A percentile compares a stretch with the other conserved stretches of the same genome.
These are phyloP conservation scores for Pseudogymnoascus sp. DNA, from an alignment of 2,329 filamentous ascomycete species.

Conservation along the genomic window DNA sequence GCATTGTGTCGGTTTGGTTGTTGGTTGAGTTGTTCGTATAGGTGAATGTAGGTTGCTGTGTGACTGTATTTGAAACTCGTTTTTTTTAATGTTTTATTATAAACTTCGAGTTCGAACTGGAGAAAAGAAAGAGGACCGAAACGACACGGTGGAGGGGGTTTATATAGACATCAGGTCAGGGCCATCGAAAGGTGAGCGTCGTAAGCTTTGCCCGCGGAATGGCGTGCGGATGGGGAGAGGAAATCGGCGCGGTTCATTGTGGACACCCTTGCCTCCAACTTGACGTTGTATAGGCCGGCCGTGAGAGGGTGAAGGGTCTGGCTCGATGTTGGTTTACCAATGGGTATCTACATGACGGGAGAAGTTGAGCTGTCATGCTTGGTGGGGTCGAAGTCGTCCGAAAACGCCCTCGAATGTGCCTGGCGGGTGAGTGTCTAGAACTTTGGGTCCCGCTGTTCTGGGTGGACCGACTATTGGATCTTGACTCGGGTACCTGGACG, in stretches of 20 bases:
- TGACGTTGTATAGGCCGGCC: neutral
- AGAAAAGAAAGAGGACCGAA: slow-evolving; percentile 1
- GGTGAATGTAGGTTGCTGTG: neutral
- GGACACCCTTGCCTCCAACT: slow-evolving; percentile 4
- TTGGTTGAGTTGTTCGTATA: neutral
- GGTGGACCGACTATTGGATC: slow-evolving; percentile 2
- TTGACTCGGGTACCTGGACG: slow-evolving; percentile 7
- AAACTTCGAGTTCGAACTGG: slow-evolving; percentile 2
- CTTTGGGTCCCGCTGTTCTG: slow-evolving; percentile 6
- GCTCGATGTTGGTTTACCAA: neutral
- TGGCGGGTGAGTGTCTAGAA: slow-evolving; percentile 1
- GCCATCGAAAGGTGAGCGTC: slow-evolving; percentile 4
- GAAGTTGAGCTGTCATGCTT: slow-evolving; percentile 10
- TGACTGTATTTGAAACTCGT: neutral
- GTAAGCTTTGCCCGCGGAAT: neutral
- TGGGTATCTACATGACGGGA: slow-evolving; percentile 4
- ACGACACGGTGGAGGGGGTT: neutral
- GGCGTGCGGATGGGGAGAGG: neutral
- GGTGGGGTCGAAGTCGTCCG: neutral
- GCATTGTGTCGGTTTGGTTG: slow-evolving; percentile 40
- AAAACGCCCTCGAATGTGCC: neutral
- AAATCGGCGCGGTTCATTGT: slow-evolving; percentile 6
- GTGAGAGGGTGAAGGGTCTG: slow-evolving; percentile 1
- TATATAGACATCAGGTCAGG: slow-evolving; percentile 2
- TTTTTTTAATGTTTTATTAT: neutral